A percentile compares a stretch with the other conserved stretches of the same genome.
Conservation (phyloP, 495 filamentous ascomycete species). For the Achaetomiella virescens region DNA sequence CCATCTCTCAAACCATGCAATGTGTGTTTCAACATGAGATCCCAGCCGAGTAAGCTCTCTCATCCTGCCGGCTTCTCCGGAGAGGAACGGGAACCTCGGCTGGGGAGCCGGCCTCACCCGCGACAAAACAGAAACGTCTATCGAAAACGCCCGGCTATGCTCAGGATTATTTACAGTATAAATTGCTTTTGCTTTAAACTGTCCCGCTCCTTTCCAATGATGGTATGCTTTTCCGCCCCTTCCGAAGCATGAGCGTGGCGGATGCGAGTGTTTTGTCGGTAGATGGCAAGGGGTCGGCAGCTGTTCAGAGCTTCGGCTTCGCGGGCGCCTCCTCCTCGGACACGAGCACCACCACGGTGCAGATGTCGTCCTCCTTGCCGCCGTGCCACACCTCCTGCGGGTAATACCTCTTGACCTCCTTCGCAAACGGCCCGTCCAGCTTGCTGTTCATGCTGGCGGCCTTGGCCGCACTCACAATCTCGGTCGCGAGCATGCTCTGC, state of each 20-base stretch:
- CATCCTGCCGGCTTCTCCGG: too few species aligned
- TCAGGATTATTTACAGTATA: neutral
- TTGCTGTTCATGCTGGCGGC: slow-evolving; percentile 68
- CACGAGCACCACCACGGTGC: slow-evolving; percentile 67
- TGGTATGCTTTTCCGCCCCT: neutral
- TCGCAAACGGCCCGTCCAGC: slow-evolving; percentile 87
- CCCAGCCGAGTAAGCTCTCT: too few species aligned
- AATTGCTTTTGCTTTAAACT: neutral
- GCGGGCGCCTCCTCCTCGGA: slow-evolving; percentile 43
- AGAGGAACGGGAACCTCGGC: too few species aligned
- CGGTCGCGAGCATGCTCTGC: slow-evolving; percentile 69
- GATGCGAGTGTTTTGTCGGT: neutral
- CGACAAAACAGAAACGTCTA: neutral
- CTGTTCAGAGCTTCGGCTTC: slow-evolving; percentile 35
- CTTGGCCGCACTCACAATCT: slow-evolving; percentile 76
- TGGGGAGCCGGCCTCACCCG: neutral
- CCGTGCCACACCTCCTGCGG: slow-evolving; percentile 78
- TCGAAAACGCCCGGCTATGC: slow-evolving; percentile 6
- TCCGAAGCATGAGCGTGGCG: neutral
- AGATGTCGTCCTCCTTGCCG: slow-evolving; percentile 90
- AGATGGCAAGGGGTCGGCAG: neutral
- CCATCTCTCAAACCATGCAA: too few species aligned
- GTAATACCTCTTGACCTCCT: slow-evolving; percentile 80
- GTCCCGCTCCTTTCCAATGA: neutral
- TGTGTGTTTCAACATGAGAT: too few species aligned